phyloP scores from a whole-genome alignment of 1,284 basidiomycete species.

The Austroboletus niveus region DNA sequence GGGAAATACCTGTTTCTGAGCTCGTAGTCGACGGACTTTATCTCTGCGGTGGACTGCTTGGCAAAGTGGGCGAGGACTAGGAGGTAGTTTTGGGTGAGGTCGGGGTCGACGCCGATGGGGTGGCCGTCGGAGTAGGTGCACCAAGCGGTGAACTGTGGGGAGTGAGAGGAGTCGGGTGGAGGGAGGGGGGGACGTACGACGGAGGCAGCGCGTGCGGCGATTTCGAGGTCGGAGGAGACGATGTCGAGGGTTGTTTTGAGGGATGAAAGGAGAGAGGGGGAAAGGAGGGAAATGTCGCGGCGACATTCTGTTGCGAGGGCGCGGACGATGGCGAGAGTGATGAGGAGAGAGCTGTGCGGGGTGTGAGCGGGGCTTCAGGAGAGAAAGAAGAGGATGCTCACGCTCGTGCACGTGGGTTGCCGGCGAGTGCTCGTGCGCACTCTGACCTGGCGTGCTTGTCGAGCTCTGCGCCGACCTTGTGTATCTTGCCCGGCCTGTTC shows the following conservation, averaged over 20 bases:
- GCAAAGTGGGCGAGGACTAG: conserved; percentile 70
- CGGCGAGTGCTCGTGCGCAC: conserved; percentile 63
- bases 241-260: conserved; percentile 66
- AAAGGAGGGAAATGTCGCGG: conserved; percentile 81
- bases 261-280: conserved; percentile 73
- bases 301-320: conserved; percentile 89
- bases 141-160: conserved; percentile 79
- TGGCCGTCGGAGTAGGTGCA: conserved; percentile 90
- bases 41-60: conserved; percentile 50
- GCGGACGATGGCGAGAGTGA: conserved; percentile 85
- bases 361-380: not conserved
- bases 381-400: conserved; percentile 41
- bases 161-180: not conserved
- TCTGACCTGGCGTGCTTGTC: conserved; percentile 77
- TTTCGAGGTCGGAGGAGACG: conserved; percentile 77
- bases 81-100: conserved; percentile 71
- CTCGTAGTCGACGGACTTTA: conserved; percentile 54
- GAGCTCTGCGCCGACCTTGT: conserved; percentile 82
- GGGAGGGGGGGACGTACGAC: conserved; percentile 53
- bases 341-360: conserved; percentile 69
- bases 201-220: conserved; percentile 79
- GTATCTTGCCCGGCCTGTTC: conserved; percentile 86
- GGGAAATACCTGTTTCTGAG: conserved; percentile 59
- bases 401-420: conserved; percentile 79
- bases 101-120: conserved; percentile 74